These are phyloP conservation scores for Heterobasidion annosum DNA, from an alignment of 1,284 basidiomycete genomes.

Conservation along the genomic window DNA sequence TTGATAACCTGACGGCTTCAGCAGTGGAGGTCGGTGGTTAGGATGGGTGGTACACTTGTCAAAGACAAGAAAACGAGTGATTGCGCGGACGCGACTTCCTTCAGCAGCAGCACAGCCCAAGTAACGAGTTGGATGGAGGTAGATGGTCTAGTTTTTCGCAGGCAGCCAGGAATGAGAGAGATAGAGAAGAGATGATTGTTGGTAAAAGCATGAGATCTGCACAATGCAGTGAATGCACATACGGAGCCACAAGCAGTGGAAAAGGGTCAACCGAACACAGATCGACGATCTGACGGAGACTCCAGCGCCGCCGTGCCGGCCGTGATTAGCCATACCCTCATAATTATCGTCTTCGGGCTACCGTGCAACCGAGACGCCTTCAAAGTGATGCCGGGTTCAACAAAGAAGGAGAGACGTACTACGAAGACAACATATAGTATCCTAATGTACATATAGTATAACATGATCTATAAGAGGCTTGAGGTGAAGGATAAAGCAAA, in stretches of 20 bases:
- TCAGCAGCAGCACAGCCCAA: background rate
- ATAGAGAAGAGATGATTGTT: background rate
- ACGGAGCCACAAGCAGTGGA: background rate
- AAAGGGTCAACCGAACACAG: background rate
- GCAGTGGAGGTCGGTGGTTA: background rate
- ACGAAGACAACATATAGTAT: background rate
- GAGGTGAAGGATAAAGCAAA: background rate
- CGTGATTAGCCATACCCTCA: too few relatives aligned
- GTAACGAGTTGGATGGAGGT: background rate
- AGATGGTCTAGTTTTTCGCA: background rate
- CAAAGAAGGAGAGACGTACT: background rate
- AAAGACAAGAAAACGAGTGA: background rate
- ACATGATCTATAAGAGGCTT: background rate
- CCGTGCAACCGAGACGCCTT: too few relatives aligned
- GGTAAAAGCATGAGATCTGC: conserved; percentile 1
- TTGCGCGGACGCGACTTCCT: background rate
- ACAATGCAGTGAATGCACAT: background rate
- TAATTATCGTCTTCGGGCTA: too few relatives aligned
- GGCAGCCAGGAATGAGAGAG: background rate
- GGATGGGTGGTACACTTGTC: background rate
- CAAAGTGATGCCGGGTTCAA: background rate
- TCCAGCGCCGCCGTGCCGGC: too few relatives aligned
- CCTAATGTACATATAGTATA: background rate
- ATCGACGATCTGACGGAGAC: too few relatives aligned
- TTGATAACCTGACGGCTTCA: background rate